Percentiles rank a stretch among this genome's conserved stretches.
These are phyloP conservation scores for Croton setiger DNA, from an alignment of 441 rosid genomes.

Conservation along the genomic window DNA sequence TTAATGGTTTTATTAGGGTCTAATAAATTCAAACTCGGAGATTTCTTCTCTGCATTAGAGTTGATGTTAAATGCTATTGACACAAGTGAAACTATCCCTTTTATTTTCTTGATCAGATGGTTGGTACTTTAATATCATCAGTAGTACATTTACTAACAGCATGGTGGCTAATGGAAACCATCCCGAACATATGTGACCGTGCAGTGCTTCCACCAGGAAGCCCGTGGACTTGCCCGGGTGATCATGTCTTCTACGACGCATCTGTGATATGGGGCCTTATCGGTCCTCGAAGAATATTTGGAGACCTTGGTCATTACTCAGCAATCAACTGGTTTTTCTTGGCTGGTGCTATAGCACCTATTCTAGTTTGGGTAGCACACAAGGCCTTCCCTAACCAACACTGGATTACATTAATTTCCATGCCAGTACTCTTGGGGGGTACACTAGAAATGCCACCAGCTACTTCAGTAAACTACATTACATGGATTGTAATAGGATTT, in stretches of 20 bases:
- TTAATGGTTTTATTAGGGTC: no score
- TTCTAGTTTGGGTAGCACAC: conserved; percentile 69
- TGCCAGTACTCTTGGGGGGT: conserved; percentile 76
- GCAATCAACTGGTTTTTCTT: conserved; percentile 88
- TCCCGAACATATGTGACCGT: conserved; percentile 62
- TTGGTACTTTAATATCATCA: conserved; percentile 73
- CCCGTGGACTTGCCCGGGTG: conserved; percentile 86
- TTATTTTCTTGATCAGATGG: conserved; percentile 35
- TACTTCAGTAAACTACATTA: conserved; percentile 82
- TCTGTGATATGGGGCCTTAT: conserved; percentile 93
- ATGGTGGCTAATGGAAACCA: conserved; percentile 91
- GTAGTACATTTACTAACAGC: conserved; percentile 66
- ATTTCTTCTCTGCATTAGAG: no score
- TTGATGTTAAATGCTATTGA: no score
- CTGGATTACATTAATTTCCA: conserved; percentile 74
- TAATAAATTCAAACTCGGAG: no score
- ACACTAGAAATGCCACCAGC: conserved; percentile 78
- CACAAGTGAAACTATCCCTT: no score
- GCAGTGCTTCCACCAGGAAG: conserved; percentile 43
- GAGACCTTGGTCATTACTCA: conserved; percentile 66
- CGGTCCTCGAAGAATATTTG: conserved; percentile 83
- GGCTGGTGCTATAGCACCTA: conserved; percentile 63
- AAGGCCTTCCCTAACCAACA: conserved; percentile 60
- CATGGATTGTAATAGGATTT: conserved; percentile 73
- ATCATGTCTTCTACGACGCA: conserved; percentile 85